Evolutionary conservation across 345 rosid genomes (phyloP).

Genomic region (Arabis alpina): DNA sequence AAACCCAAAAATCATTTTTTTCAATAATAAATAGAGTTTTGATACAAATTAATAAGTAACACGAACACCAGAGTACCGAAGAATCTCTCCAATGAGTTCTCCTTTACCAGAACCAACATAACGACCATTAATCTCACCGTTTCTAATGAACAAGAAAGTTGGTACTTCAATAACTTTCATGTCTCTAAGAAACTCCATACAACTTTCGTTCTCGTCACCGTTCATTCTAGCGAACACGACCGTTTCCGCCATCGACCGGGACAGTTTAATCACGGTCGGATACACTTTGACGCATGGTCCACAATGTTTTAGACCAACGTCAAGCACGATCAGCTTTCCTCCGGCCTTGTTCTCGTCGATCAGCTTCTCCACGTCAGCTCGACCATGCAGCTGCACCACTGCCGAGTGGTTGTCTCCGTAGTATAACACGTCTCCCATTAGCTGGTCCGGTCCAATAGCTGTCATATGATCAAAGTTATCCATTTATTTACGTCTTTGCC

Average conservation of each 20-base stretch:
- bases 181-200: conserved; percentile 85
- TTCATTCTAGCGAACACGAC: conserved; percentile 89
- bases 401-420: conserved; percentile 90
- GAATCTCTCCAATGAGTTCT: conserved; percentile 90
- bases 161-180: conserved; percentile 89
- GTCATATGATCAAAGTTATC: background rate
- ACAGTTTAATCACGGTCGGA: conserved; percentile 81
- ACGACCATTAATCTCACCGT: conserved; percentile 75
- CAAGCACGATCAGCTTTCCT: conserved; percentile 76
- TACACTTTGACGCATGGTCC: conserved; percentile 98
- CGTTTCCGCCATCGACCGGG: conserved; percentile 72
- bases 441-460: conserved; percentile 79
- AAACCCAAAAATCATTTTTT: conserved; percentile 16
- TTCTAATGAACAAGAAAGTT: conserved; percentile 82
- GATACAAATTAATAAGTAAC: conserved; percentile 54
- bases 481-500: conserved; percentile 8
- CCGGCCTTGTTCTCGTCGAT: conserved; percentile 70
- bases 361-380: conserved; percentile 77
- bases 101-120: conserved; percentile 96
- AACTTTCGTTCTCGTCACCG: conserved; percentile 94
- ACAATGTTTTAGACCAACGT: conserved; percentile 86
- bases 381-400: conserved; percentile 72
- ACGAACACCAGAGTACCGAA: conserved; percentile 89
- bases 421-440: conserved; percentile 88
- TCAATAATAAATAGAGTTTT: background rate